These are phyloP conservation scores for Melastoma candidum DNA, from an alignment of 441 rosid genomes.

Conservation along the genomic window DNA sequence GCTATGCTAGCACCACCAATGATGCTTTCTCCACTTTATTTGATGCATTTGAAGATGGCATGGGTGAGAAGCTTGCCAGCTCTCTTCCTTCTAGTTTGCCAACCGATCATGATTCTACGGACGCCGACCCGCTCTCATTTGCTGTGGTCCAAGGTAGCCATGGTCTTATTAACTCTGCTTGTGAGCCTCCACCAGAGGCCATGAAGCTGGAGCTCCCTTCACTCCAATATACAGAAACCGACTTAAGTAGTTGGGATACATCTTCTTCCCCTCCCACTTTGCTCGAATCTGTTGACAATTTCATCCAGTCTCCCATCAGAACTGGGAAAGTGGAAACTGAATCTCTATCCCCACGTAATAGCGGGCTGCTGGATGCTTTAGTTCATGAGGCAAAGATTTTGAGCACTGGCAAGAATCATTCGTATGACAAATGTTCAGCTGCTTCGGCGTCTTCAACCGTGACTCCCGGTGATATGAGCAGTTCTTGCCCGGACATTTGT, in stretches of 20 bases:
- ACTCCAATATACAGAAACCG: slow-evolving; percentile 91
- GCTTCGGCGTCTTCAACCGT: slow-evolving; percentile 55
- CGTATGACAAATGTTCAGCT: slow-evolving; percentile 55
- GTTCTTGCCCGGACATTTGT: slow-evolving; percentile 36
- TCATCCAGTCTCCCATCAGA: slow-evolving; percentile 67
- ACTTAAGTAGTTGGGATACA: slow-evolving; percentile 61
- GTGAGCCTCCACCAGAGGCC: slow-evolving; percentile 59
- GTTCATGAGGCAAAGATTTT: slow-evolving; percentile 68
- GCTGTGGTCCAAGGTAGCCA: slow-evolving; percentile 67
- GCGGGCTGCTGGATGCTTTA: slow-evolving; percentile 91
- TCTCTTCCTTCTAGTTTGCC: slow-evolving; percentile 44
- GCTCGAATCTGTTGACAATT: slow-evolving; percentile 61
- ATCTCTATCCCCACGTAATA: slow-evolving; percentile 60
- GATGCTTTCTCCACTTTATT: slow-evolving; percentile 42
- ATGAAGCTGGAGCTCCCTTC: slow-evolving; percentile 99
- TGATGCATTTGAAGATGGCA: slow-evolving; percentile 31
- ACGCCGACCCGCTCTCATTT: slow-evolving; percentile 32
- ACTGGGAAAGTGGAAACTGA: slow-evolving; percentile 36
- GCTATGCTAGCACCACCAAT: slow-evolving; percentile 35
- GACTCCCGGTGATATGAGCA: slow-evolving; percentile 48
- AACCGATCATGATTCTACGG: slow-evolving; percentile 41
- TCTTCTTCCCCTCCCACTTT: slow-evolving; percentile 54
- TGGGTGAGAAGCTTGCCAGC: slow-evolving; percentile 31
- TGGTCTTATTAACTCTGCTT: slow-evolving; percentile 80
- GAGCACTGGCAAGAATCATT: slow-evolving; percentile 53